Evolutionary conservation across 257 asterid genomes (phyloP), one percentile per base, ranked within the genome.

Genomic region (Penstemon newberryi): DNA sequence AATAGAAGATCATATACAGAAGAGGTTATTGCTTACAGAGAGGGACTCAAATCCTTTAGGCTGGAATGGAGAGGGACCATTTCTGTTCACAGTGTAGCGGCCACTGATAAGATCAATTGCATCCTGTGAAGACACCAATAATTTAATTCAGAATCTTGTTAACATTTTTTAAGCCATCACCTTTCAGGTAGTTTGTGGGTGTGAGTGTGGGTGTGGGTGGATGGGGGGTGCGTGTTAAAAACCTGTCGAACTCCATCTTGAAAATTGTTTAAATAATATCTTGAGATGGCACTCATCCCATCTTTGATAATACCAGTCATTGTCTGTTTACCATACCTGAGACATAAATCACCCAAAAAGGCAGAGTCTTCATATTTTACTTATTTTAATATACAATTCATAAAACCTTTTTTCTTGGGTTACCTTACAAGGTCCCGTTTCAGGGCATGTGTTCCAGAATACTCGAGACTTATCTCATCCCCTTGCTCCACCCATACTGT

Each of bases 401-500:
- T 10, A 75, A 56, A 18, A 9, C 41, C 64, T 53, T 56, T 52
- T 36, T 67, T 65, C 60, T 13, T 49, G n/a, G 19, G 47, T 83
- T 82, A 94, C 99, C 90, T 91, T 74, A 94, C 97, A 67, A 94
- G 89, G 85, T 94, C 99, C 58, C 96, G 67, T 74, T 94, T 93
- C 71, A 93, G 72, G 59, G 99, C 99, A 82, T 83, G 95, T 18
- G 99, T 93, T 66, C 99, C 99, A 55, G 99, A 89, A 75, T 94
- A 94, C 76, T 83, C 97, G 7, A 94, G 86, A 85, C 99, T 94
- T 78, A 94, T 84, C 83, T 94, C 99, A 73, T 94, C 97, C 70
- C 99, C 99, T 52, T 94, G 97, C 52, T 91, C 90, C 66, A 76
- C 95, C 99, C 99, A 94, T 61, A 94, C 97, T 91, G 77, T 56